Conservation (phyloP, 31 red algal species). For the Odonthalia washingtoniensis region DNA sequence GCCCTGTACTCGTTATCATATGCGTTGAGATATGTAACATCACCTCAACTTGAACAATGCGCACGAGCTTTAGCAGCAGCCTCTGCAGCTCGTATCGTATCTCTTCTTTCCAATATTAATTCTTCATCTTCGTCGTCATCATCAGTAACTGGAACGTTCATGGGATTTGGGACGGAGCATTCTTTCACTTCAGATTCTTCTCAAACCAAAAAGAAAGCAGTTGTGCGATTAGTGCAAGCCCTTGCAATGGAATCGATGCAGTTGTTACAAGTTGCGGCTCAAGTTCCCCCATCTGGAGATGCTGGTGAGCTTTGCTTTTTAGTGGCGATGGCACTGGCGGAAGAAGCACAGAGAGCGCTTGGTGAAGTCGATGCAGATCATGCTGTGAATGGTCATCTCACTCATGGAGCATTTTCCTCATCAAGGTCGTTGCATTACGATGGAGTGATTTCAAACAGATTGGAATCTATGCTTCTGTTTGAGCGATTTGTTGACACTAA, state of each 20-base stretch:
- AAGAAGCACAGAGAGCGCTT: conserved; percentile 65
- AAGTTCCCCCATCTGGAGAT: conserved; percentile 66
- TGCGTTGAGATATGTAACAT: conserved; percentile 36
- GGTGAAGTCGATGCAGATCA: conserved; percentile 52
- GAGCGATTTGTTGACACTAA: not conserved
- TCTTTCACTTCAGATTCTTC: conserved; percentile 14
- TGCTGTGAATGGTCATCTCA: conserved; percentile 29
- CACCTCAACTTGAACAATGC: conserved; percentile 43
- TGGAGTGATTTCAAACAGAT: not conserved
- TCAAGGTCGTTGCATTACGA: not conserved
- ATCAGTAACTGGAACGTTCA: conserved; percentile 12
- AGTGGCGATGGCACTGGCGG: conserved; percentile 57
- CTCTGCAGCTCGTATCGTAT: conserved; percentile 59
- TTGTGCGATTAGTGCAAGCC: conserved; percentile 37
- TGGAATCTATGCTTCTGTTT: not conserved
- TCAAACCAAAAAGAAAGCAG: conserved; percentile 18
- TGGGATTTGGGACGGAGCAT: conserved; percentile 10
- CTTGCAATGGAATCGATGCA: conserved; percentile 52
- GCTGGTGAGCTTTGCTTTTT: conserved; percentile 65
- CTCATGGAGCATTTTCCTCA: not conserved
- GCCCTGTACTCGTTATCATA: conserved; percentile 54
- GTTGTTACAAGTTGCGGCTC: conserved; percentile 51
- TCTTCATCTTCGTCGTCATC: not conserved
- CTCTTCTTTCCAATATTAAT: conserved; percentile 36
- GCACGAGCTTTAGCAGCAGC: conserved; percentile 56